Evolutionary conservation across 495 filamentous ascomycete genomes (phyloP).

Genomic region (Trichoderma reesei): DNA sequence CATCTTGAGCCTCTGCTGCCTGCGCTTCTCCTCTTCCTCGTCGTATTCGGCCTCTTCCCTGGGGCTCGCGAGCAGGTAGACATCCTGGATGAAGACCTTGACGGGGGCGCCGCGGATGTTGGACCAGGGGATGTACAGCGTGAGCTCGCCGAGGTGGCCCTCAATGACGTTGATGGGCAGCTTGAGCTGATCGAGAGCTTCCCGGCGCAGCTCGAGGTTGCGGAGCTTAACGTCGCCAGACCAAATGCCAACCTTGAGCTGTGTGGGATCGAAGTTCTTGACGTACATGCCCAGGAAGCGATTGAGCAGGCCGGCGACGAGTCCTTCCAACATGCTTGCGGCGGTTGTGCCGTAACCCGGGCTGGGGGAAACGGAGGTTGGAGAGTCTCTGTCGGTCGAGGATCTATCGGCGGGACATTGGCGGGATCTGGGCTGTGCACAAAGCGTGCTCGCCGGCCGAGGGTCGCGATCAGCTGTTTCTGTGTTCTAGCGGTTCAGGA

Average conservation of each 20-base stretch:
- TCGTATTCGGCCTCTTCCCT: conserved; percentile 91
- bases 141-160: conserved; percentile 85
- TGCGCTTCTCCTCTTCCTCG: conserved; percentile 76
- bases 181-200: conserved; percentile 92
- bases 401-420: neutral
- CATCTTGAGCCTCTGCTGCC: conserved; percentile 83
- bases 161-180: conserved; percentile 93
- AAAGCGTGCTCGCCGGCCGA: conserved; percentile 1
- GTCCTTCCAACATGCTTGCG: conserved; percentile 51
- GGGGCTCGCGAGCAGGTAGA: conserved; percentile 85
- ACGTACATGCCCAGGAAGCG: conserved; percentile 99
- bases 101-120: conserved; percentile 91
- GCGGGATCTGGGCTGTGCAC: neutral
- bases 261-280: conserved; percentile 93
- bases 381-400: conserved; percentile 2
- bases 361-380: conserved; percentile 25
- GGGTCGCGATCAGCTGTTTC: neutral
- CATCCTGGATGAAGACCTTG: conserved; percentile 90
- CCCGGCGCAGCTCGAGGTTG: conserved; percentile 81
- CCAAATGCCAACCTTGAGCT: conserved; percentile 97
- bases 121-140: conserved; percentile 89
- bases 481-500: neutral
- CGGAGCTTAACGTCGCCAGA: conserved; percentile 90
- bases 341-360: conserved; percentile 42
- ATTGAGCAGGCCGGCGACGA: conserved; percentile 85